Base-by-base conservation (phyloP, 2,329 filamentous ascomycete genomes). In the Xylaria polymorpha region DNA sequence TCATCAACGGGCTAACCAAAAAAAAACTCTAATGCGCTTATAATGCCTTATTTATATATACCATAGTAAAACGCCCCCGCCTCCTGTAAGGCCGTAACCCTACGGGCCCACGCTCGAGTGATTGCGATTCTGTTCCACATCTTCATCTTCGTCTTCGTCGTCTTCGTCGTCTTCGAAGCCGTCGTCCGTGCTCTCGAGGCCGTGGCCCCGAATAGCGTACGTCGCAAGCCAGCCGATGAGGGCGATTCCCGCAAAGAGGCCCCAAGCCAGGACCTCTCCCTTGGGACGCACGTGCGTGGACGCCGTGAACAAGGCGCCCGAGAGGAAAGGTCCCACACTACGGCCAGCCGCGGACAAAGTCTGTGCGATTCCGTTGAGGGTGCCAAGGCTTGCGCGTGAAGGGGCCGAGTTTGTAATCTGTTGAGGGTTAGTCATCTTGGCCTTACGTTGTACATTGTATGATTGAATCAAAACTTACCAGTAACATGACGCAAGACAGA, bases 331-430 rank as follows among this genome's bases (percentile, higher is more conserved):
- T 0, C 96, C 96, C 0, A 94, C 87, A 51, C 94, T 94, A 68
- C 96, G 90, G 9, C 96, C 96, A 0, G 93, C 93, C 0, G 96
- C 96, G 0, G 94, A 97, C 0, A 99, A 88, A 0, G 94, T 97
- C 80, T 99, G 96, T 0, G 96, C 96, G 39, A 98, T 87, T 10
- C 96, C 96, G 77, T 99, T 98, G 32, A 99, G 85, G 0, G 93
- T 94, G 3, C 96, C 96, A 0, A 99, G 87, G 0, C 93, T 94
- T 5, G 92, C 90, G 79, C 95, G 88, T 8, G 94, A 94, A 0
- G 94, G 93, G 0, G 94, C 93, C 0, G 93, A 97, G 76, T 99
- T 99, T 44, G 94, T 98, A 73, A 99, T 94, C 92, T 74, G 25
- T 43, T 64, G 4, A 15, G 4, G 35, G 20, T 72, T 43, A 71